Conservation (phyloP, 2,329 filamentous ascomycete genomes). For the Thelonectria rubi region DNA sequence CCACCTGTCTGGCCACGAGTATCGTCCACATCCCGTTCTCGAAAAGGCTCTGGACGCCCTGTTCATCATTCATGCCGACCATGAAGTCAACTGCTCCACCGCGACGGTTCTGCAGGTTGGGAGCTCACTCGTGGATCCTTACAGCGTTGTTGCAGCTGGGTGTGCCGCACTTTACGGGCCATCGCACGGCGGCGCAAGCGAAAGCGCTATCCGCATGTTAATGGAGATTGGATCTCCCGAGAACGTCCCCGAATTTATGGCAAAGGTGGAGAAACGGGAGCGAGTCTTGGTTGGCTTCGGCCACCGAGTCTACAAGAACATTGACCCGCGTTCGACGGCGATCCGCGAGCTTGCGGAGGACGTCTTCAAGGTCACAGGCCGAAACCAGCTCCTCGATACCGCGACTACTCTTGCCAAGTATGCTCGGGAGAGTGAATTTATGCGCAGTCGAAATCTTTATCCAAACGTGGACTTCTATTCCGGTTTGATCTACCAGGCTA, state of each 20-base stretch:
- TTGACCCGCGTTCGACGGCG: slow-evolving; percentile 61
- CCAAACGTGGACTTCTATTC: slow-evolving; percentile 64
- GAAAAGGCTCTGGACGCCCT: slow-evolving; percentile 62
- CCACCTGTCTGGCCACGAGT: slow-evolving; percentile 57
- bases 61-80: slow-evolving; percentile 66
- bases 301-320: slow-evolving; percentile 63
- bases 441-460: slow-evolving; percentile 58
- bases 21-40: slow-evolving; percentile 58
- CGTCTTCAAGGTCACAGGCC: slow-evolving; percentile 59
- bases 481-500: slow-evolving; percentile 61
- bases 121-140: slow-evolving; percentile 65
- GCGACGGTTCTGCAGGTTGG: slow-evolving; percentile 66
- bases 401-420: slow-evolving; percentile 57
- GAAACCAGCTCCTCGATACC: slow-evolving; percentile 61
- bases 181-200: slow-evolving; percentile 67
- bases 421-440: slow-evolving; percentile 57
- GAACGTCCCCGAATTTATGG: slow-evolving; percentile 60
- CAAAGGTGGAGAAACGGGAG: slow-evolving; percentile 59
- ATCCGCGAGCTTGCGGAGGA: slow-evolving; percentile 59
- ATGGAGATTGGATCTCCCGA: slow-evolving; percentile 60
- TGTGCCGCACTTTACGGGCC: slow-evolving; percentile 65
- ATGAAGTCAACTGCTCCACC: slow-evolving; percentile 67
- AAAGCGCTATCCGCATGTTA: slow-evolving; percentile 64
- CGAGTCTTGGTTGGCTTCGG: slow-evolving; percentile 64
- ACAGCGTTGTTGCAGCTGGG: slow-evolving; percentile 60